Conservation (phyloP, 441 rosid species). For the Erodium trifolium region DNA sequence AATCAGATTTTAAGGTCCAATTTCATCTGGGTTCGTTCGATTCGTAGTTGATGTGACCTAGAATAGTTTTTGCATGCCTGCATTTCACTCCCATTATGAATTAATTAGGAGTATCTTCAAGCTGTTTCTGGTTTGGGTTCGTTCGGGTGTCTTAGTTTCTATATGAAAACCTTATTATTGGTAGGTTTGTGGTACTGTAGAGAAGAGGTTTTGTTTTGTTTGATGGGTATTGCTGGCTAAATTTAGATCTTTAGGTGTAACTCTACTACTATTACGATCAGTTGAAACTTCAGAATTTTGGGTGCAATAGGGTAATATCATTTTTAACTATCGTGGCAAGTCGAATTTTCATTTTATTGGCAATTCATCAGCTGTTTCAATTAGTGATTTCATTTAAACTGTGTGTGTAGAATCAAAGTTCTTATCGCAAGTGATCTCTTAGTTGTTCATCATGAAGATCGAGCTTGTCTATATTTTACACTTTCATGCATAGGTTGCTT, state of each 20-base stretch:
- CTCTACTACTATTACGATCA: background rate
- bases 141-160: background rate
- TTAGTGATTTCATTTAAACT: background rate
- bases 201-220: constrained; percentile 2
- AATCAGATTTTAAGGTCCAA: background rate
- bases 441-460: background rate
- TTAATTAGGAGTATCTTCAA: background rate
- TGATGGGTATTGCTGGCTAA: background rate
- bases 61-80: background rate
- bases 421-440: background rate
- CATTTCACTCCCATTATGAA: background rate
- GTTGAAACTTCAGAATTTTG: background rate
- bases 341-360: background rate
- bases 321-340: background rate
- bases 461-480: background rate
- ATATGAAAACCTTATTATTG: background rate
- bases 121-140: background rate
- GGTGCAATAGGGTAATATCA: background rate
- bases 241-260: background rate
- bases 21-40: background rate
- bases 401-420: background rate
- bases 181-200: background rate
- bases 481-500: background rate
- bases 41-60: background rate
- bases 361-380: background rate